phyloP scores from a whole-genome alignment of 495 filamentous ascomycete species.

The Hyaloscypha hepaticicola region DNA sequence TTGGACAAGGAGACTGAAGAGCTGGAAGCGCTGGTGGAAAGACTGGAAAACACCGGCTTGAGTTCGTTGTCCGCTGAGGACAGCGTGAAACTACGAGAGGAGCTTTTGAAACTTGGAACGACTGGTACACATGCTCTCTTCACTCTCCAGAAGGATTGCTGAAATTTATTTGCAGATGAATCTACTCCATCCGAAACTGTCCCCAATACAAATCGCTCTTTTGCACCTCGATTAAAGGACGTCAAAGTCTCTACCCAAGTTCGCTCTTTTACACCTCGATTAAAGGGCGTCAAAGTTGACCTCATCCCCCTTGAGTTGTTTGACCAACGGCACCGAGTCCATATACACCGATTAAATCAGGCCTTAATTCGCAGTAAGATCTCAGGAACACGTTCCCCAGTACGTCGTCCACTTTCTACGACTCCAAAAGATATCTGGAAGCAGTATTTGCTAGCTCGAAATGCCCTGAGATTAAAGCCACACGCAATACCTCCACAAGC shows the following conservation, averaged over 20 bases:
- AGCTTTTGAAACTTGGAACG: background rate
- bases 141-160: background rate
- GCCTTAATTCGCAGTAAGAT: background rate
- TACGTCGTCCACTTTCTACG: background rate
- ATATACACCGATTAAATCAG: background rate
- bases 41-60: slow-evolving; percentile 8
- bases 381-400: background rate
- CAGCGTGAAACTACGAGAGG: slow-evolving; percentile 1
- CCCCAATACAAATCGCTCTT: background rate
- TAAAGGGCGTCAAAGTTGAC: background rate
- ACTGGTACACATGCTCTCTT: background rate
- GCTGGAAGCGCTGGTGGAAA: slow-evolving; percentile 11
- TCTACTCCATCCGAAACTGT: background rate
- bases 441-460: slow-evolving; percentile 47
- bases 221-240: background rate
- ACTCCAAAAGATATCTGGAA: background rate
- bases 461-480: slow-evolving; percentile 43
- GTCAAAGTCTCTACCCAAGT: no score
- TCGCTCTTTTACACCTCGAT: background rate
- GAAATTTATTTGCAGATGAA: background rate
- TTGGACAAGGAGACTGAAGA: background rate
- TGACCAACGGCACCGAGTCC: background rate
- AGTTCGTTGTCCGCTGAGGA: slow-evolving; percentile 19
- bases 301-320: background rate
- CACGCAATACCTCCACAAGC: slow-evolving; percentile 43